phyloP scores from a whole-genome alignment of 2,329 filamentous ascomycete species.

The Plenodomus tracheiphilus region DNA sequence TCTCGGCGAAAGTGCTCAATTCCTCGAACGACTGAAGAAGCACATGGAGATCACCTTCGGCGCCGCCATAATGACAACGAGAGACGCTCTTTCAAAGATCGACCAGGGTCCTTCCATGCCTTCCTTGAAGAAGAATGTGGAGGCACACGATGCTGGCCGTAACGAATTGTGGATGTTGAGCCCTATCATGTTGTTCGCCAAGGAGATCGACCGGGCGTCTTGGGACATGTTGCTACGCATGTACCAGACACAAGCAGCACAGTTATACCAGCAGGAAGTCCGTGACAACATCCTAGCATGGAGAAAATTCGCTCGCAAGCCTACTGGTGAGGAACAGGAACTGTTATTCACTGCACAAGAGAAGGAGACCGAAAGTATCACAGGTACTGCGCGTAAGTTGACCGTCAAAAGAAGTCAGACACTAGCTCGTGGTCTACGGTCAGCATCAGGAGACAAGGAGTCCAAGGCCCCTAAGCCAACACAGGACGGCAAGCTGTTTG shows the following conservation, averaged over 20 bases:
- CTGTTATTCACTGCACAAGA: conserved; percentile 89
- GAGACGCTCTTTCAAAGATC: conserved; percentile 57
- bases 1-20: conserved; percentile 71
- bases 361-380: conserved; percentile 76
- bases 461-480: conserved; percentile 58
- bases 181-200: conserved; percentile 82
- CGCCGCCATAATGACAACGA: conserved; percentile 71
- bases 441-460: conserved; percentile 66
- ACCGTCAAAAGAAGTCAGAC: conserved; percentile 95
- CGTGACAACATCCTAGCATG: conserved; percentile 75
- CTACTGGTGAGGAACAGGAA: conserved; percentile 75
- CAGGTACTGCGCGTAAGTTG: conserved; percentile 75
- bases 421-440: conserved; percentile 72
- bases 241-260: conserved; percentile 76
- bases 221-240: conserved; percentile 80
- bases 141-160: conserved; percentile 71
- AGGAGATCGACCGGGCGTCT: conserved; percentile 78
- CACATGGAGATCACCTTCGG: conserved; percentile 84
- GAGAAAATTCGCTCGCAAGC: conserved; percentile 77
- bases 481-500: conserved; percentile 67
- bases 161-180: conserved; percentile 84
- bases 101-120: conserved; percentile 52
- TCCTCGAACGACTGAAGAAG: conserved; percentile 77
- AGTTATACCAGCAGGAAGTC: conserved; percentile 82
- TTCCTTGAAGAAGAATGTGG: conserved; percentile 65